Evolutionary conservation across 2,329 filamentous ascomycete species (phyloP), one percentile per base, ranked within the genome.

Genomic region (Monilinia fructicola): DNA sequence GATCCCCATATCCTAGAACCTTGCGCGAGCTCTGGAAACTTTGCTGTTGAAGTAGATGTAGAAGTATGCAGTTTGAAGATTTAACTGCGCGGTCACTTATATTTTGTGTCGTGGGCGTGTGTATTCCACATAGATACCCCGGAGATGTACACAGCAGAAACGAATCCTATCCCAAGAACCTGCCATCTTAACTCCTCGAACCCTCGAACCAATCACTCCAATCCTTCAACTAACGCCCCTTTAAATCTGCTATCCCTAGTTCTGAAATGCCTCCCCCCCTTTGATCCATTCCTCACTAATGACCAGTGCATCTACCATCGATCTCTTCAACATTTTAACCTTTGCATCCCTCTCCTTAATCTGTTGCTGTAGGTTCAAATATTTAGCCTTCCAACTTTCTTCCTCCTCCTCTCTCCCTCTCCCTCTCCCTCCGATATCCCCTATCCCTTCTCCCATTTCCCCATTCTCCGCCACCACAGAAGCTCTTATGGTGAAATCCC

Each of bases 341-440:
- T 83, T 81, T 71, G 82, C 82, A 71, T 89, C 86, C 67, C 83
- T 82, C 67, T 85, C 83, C 73, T 82, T 82, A 72, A 90, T 81
- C 69, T 83, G 81, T 53, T 83, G 83, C 73, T 89, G 82, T 71
- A 90, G 79, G 65, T 86, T 82, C 54, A 78, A 78, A 70, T 87
- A 87, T 68, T 80, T 84, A 58, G 76, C 76, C 74, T 84, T 81
- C 84, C 84, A 85, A 59, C 80, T 71, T 28, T 70, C 71, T 23
- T 73, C 73, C 23, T 65, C 70, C 23, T 71, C 74, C 3, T 58
- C 62, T 68, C 35, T 48, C 40, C 40, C 40, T 16, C 11, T 54
- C 68, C 10, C 60, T 66, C 10, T 67, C 64, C 40, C 38, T 10
- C 40, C 18, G 38, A 53, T 28, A 18, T 53, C 38, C 14, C 35